A percentile compares a stretch with the other conserved stretches of the same genome.
phyloP scores from a whole-genome alignment of 176 grass and related monocot genomes.

The Aegilops bicornis region DNA sequence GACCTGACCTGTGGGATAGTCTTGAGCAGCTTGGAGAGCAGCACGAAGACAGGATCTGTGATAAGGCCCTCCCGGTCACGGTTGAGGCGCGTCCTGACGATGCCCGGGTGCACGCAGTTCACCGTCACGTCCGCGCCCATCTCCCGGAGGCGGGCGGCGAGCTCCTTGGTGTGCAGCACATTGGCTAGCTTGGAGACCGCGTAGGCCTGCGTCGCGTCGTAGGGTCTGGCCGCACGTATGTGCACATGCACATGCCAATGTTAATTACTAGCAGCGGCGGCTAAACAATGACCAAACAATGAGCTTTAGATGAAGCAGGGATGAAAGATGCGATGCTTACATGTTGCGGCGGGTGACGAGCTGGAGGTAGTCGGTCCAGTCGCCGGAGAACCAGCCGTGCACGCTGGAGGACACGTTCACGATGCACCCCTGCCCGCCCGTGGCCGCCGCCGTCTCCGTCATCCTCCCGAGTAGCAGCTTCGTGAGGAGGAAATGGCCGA shows the following conservation, averaged over 20 bases:
- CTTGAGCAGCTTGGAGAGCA: too few relatives aligned
- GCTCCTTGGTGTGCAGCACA: constrained; percentile 77
- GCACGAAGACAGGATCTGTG: too few relatives aligned
- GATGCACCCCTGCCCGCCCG: constrained; percentile 74
- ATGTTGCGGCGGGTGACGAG: constrained; percentile 74
- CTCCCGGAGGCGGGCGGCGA: constrained; percentile 63
- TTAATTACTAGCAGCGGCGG: background rate
- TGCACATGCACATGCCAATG: background rate
- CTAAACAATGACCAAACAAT: background rate
- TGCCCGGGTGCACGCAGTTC: too few relatives aligned
- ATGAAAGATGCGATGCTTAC: constrained; percentile 17
- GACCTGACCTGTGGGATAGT: too few relatives aligned
- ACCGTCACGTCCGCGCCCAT: constrained; percentile 35
- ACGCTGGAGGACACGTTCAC: constrained; percentile 97
- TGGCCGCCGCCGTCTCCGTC: constrained; percentile 63
- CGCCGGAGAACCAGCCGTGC: constrained; percentile 92
- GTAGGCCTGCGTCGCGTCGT: constrained; percentile 90
- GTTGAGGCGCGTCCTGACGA: too few relatives aligned
- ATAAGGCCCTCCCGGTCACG: too few relatives aligned
- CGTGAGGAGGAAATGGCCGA: constrained; percentile 86
- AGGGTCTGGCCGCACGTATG: constrained; percentile 36
- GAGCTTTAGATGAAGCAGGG: background rate
- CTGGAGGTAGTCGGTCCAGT: constrained; percentile 73
- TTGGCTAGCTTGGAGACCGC: constrained; percentile 87
- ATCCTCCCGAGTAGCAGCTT: constrained; percentile 62